Percentiles rank a stretch among this genome's conserved stretches.
Conservation (phyloP, 2,329 filamentous ascomycete species). For the Calonectria montana region DNA sequence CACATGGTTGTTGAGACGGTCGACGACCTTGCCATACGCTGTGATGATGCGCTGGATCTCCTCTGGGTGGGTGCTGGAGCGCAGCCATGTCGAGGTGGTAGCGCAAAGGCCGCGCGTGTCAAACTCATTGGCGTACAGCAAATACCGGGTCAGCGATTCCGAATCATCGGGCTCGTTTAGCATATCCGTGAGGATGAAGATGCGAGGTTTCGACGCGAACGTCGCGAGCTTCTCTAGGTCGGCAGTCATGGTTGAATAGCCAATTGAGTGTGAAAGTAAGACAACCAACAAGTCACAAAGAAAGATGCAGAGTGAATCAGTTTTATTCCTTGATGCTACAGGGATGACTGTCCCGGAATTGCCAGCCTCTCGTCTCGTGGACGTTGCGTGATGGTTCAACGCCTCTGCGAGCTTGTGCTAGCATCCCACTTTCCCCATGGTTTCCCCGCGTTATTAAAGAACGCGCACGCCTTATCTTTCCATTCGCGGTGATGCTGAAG, state of each 20-base stretch:
- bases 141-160: conserved; percentile 54
- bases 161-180: conserved; percentile 58
- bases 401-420: background rate
- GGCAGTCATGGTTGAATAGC: background rate
- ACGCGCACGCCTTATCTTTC: background rate
- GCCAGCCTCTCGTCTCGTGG: background rate
- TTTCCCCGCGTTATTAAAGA: background rate
- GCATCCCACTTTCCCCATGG: background rate
- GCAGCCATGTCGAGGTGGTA: conserved; percentile 50
- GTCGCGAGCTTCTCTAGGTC: background rate
- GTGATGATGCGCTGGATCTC: conserved; percentile 38
- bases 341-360: background rate
- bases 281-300: background rate
- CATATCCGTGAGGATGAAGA: conserved; percentile 56
- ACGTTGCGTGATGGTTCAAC: background rate
- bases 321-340: background rate
- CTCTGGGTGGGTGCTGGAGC: background rate
- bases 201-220: conserved; percentile 41
- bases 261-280: background rate
- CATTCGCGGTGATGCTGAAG: background rate
- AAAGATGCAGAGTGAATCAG: background rate
- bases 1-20: conserved; percentile 59
- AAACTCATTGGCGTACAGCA: conserved; percentile 58
- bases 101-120: conserved; percentile 55
- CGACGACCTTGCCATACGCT: conserved; percentile 53